Conservation (phyloP, 352 stramenopile genomes). For the Stephanocyclus meneghinianus region DNA sequence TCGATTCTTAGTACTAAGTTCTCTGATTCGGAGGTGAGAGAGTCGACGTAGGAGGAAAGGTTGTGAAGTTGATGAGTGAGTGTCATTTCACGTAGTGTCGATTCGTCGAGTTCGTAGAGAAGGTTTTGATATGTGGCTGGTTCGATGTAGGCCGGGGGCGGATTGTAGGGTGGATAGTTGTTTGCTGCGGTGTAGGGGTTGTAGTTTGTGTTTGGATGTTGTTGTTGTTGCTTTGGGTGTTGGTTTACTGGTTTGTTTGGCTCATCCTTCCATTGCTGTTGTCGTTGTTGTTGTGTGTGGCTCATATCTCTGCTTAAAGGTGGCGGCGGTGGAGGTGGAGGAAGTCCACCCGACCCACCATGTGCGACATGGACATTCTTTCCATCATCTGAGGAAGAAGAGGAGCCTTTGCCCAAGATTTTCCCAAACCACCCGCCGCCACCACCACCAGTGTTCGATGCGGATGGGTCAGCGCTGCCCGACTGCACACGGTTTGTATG, state of each 20-base stretch:
- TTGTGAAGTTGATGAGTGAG: conserved; percentile 65
- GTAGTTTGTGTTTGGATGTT: neutral
- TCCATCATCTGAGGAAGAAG: neutral
- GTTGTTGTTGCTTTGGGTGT: conserved; percentile 4
- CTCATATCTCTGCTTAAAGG: neutral
- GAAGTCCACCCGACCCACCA: neutral
- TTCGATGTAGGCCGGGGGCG: conserved; percentile 20
- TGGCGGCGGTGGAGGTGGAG: conserved; percentile 3
- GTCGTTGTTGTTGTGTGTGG: neutral
- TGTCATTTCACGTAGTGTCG: conserved; percentile 53
- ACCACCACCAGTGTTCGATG: neutral
- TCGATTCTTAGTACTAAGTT: conserved; percentile 61
- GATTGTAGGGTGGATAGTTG: conserved; percentile 11
- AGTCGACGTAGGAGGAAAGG: conserved; percentile 44
- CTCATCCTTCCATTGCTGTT: neutral
- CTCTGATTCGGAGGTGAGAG: conserved; percentile 53
- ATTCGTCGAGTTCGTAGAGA: conserved; percentile 57
- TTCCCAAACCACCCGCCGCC: conserved; percentile 29
- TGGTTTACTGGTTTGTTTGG: neutral
- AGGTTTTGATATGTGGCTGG: conserved; percentile 38
- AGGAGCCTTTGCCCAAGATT: conserved; percentile 10
- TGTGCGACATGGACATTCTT: neutral
- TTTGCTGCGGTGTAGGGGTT: neutral
- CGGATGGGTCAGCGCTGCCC: neutral
- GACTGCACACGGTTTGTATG: neutral